Base-by-base conservation (phyloP, 1,284 basidiomycete species). In the Papiliotrema laurentii region DNA sequence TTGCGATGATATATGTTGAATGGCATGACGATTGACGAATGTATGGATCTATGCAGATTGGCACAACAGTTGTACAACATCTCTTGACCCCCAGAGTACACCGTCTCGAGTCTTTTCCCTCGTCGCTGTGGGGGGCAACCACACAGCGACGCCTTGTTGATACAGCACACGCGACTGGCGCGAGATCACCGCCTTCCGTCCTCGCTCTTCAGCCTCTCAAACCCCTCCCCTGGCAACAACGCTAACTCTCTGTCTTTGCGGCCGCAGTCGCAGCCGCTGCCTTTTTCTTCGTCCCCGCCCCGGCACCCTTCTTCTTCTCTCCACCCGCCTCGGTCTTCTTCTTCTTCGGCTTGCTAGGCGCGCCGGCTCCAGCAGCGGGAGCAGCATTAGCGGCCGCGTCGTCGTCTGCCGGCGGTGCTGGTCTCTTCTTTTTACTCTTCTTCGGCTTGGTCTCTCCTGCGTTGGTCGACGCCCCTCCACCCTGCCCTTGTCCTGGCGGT, bases 321-420 rank as follows among this genome's bases (percentile, higher is more conserved):
- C n/a, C n/a, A n/a, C n/a, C n/a, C 11, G 10, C 19, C 11, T 21
- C 24, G 21, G 24, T 22, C 43, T 22, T 36, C 40, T 59, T 59
- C 54, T 58, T 72, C 39, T 61, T 71, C 22, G 66, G 59, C 24
- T 59, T 74, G 16, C 30, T 31, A 16, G 30, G 30, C 16, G 10
- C 30, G 34, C 14, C 50, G 10, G 28, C 38, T 21, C 19, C 24
- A 10, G 33, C 41, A 19, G 21, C 40, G 13, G 10, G 22, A 10
- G 31, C 25, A 27, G 53, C 51, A 28, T 49, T 45, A 11, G 35
- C 45, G 2, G 21, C 40, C 11, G 28, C 19, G 4, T 26, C 39
- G 11, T 50, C 50, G 11, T 50, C 43, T 10, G 30, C 37, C 19
- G 38, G 34, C 26, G 46, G 44, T 27, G 41, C 51, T 4, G 52